Conservation (phyloP, 1,284 basidiomycete genomes). For the Marasmius oreades region DNA sequence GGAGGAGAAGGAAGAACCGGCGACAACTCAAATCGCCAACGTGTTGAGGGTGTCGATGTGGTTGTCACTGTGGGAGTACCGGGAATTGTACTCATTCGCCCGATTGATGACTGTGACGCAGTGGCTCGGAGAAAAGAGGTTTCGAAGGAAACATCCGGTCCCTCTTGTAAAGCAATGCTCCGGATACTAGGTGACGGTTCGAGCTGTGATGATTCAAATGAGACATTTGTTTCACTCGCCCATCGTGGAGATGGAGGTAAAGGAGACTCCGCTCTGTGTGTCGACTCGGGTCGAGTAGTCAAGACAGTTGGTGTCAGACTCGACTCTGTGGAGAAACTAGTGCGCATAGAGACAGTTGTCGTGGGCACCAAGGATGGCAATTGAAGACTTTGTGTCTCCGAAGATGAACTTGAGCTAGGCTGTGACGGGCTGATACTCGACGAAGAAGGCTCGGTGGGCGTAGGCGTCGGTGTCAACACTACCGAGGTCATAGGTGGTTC, state of each 20-base stretch:
- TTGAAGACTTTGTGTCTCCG: not conserved
- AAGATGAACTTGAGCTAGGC: conserved; percentile 6
- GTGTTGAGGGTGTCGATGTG: conserved; percentile 25
- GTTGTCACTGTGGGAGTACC: conserved; percentile 33
- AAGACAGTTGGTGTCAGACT: conserved; percentile 10
- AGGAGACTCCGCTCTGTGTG: conserved; percentile 6
- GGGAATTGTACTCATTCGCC: conserved; percentile 40
- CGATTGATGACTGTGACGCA: conserved; percentile 41
- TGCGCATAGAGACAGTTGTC: not conserved
- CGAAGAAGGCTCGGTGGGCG: not conserved
- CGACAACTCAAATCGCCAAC: conserved; percentile 25
- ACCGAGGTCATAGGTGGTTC: conserved; percentile 6
- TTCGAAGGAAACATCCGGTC: conserved; percentile 60
- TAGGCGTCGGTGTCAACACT: not conserved
- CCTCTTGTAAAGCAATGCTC: conserved; percentile 54
- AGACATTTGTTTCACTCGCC: conserved; percentile 56
- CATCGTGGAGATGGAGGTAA: conserved; percentile 29
- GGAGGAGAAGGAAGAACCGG: conserved; percentile 35
- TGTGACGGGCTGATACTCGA: conserved; percentile 1
- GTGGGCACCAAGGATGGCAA: not conserved
- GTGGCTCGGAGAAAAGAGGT: conserved; percentile 49
- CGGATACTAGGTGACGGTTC: conserved; percentile 62
- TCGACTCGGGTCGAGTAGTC: conserved; percentile 7
- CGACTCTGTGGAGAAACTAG: conserved; percentile 2
- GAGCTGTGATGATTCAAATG: conserved; percentile 68